Evolutionary conservation across 768 basidiomycete species (phyloP), one percentile per base, ranked within the genome.

Genomic region (Mycena metata): DNA sequence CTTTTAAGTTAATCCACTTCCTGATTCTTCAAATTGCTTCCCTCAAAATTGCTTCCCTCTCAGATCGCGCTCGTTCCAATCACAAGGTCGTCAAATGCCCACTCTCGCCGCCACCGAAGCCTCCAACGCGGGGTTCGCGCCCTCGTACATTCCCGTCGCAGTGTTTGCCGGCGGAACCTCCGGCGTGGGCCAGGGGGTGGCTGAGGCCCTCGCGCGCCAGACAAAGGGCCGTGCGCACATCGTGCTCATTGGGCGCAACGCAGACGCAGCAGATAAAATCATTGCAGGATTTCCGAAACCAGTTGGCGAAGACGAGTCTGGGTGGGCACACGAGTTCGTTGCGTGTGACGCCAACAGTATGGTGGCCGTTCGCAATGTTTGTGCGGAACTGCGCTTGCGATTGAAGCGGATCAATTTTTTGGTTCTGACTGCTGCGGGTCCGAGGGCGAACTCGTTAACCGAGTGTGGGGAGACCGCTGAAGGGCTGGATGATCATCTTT

Each of bases 391-490:
- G 39, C 13, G 19, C 6, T 41, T 12, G 19, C 60, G 66, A 2
- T 75, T 80, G 11, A 69, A 67, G 24, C 77, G 77, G 64, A n/a
- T 82, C 24, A 81, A 82, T 73, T 80, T 74, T 66, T 71, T 82
- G 60, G 76, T 80, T 12, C 60, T 79, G 50, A 68, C 76, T 12
- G 35, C 73, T 1, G 64, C 26, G 16, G 52, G 56, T 17, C 61
- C 61, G 13, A 42, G 21, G 39, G n/a, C n/a, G n/a, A n/a, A n/a
- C n/a, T n/a, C n/a, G n/a, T n/a, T n/a, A n/a, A n/a, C n/a, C n/a
- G n/a, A n/a, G n/a, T n/a, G n/a, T n/a, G n/a, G n/a, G n/a, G n/a
- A n/a, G n/a, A n/a, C n/a, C n/a, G n/a, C n/a, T n/a, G n/a, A n/a
- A n/a, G n/a, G n/a, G n/a, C n/a, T n/a, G n/a, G n/a, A n/a, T n/a